Evolutionary conservation across 1,139 yeast genomes (phyloP), one percentile per base, ranked within the genome.

Genomic region (Taiozyma sp.): DNA sequence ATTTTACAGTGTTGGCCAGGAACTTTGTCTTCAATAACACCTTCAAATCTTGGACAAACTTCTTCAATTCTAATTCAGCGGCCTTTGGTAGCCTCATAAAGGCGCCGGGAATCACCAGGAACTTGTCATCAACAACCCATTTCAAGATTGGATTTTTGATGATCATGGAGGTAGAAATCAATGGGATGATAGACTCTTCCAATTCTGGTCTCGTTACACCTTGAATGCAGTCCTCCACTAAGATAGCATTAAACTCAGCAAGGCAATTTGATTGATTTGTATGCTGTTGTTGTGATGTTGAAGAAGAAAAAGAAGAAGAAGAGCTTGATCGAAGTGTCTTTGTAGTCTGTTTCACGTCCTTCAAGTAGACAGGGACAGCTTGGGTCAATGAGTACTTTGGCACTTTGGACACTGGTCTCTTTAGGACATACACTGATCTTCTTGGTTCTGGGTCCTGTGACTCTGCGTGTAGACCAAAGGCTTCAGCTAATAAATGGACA

Each of bases 381-480:
- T 65, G 62, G 16, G 60, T 59, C 28, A 70, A 51, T 2, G 68
- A 63, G 22, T 62, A 47, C 1, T 72, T 60, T 2, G 73, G 72
- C 7, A 67, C 57, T 4, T 54, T 58, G 0, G 81, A 64, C 12
- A 52, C 51, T 56, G 52, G 64, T 8, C 59, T 64, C 46, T 74
- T 70, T 51, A 78, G 80, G 14, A 90, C 74, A 54, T 80, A 84
- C 0, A 89, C 92, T 14, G 85, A 80, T 56, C 96, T 69, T 51
- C 81, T 75, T 0, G 97, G 96, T 57, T 89, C 97, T 2, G 79
- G 79, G 65, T 89, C 97, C 59, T 87, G 92, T 1, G 93, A 80
- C 61, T 87, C 91, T 0, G 87, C 74, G 60, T 80, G 82, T 16
- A 90, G 63, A 9, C 76, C 73, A 64, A 74, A 89, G 0, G 80